Percentiles rank a stretch among this genome's conserved stretches.
Evolutionary conservation across 257 asterid species (phyloP).

Genomic region (Nicotiana obtusifolia): DNA sequence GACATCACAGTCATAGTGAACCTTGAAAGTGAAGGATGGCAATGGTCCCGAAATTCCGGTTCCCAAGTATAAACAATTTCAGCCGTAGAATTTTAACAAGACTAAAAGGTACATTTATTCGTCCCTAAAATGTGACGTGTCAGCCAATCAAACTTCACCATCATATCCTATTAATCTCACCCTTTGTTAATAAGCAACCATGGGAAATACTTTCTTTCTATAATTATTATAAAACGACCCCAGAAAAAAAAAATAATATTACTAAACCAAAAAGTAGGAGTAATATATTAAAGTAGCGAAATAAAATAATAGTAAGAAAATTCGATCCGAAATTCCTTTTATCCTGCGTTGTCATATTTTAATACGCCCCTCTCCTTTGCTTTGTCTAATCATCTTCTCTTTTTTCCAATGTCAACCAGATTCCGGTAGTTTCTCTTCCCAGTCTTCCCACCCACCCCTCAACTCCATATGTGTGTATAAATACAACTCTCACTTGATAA

Average conservation of each 20-base stretch:
- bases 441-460: slow-evolving; percentile 19
- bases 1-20: slow-evolving; percentile 20
- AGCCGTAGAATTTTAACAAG: slow-evolving; percentile 28
- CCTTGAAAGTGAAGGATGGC: slow-evolving; percentile 30
- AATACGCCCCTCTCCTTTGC: slow-evolving; percentile 14
- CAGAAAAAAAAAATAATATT: neutral
- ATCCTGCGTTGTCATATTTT: slow-evolving; percentile 11
- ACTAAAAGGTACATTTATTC: slow-evolving; percentile 34
- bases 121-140: slow-evolving; percentile 31
- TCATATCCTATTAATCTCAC: slow-evolving; percentile 22
- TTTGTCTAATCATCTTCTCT: slow-evolving; percentile 22
- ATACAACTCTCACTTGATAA: slow-evolving; percentile 3
- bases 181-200: slow-evolving; percentile 44
- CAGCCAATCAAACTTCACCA: slow-evolving; percentile 30
- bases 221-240: neutral
- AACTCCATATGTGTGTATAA: slow-evolving; percentile 15
- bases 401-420: slow-evolving; percentile 44
- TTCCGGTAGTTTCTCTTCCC: slow-evolving; percentile 31
- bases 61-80: slow-evolving; percentile 28
- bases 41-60: slow-evolving; percentile 40
- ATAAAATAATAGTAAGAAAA: slow-evolving; percentile 11
- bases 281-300: slow-evolving; percentile 12
- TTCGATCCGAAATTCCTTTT: slow-evolving; percentile 20
- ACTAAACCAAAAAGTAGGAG: neutral
- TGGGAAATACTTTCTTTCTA: neutral